These are phyloP conservation scores for Amauroascus niger DNA, from an alignment of 2,329 filamentous ascomycete species.

Conservation along the genomic window DNA sequence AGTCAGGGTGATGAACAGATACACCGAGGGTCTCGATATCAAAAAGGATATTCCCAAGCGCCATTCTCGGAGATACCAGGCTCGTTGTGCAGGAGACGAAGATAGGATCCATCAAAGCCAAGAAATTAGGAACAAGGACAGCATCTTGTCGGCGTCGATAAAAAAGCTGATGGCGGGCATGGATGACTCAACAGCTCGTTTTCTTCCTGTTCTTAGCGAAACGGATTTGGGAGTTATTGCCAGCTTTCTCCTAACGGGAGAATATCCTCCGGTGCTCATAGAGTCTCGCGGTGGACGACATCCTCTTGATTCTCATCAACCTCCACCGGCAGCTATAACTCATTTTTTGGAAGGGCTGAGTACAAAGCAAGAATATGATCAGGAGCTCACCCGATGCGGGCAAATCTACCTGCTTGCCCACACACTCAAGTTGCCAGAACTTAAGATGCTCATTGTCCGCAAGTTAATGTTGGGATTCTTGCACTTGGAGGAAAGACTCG, in stretches of 20 bases:
- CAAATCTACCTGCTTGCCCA: constrained; percentile 8
- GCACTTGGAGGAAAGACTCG: background rate
- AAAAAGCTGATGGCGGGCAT: background rate
- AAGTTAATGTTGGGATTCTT: constrained; percentile 9
- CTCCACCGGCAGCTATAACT: background rate
- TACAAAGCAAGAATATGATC: constrained; percentile 3
- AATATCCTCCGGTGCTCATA: constrained; percentile 6
- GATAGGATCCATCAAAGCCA: background rate
- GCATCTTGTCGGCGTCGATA: background rate
- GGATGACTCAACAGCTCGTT: background rate
- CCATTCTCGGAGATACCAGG: background rate
- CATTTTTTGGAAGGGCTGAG: constrained; percentile 11
- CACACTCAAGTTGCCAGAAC: constrained; percentile 1
- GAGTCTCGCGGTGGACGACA: background rate
- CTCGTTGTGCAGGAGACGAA: background rate
- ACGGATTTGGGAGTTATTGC: background rate
- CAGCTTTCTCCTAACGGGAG: constrained; percentile 7
- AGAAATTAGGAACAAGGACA: background rate
- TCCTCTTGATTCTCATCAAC: background rate
- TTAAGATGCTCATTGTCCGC: constrained; percentile 7
- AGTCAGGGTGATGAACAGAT: background rate
- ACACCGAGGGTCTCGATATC: background rate
- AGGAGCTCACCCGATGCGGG: constrained; percentile 6
- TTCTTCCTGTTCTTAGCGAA: background rate
- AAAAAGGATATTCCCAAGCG: background rate